Conservation (phyloP, 1,284 basidiomycete genomes). For the Flammula alnicola region DNA sequence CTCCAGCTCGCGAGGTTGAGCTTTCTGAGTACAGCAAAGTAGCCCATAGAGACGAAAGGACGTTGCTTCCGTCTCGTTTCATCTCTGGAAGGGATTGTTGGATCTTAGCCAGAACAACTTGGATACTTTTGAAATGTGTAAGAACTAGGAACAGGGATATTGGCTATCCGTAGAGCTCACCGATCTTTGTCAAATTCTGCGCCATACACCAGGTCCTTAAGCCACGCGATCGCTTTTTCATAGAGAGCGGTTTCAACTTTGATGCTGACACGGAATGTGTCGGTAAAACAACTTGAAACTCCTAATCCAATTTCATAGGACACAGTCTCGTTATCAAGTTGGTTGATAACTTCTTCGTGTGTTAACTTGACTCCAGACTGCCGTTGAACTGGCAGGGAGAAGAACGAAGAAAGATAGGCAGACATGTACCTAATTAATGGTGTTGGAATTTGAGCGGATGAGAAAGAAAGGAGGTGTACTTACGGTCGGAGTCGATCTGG, state of each 20-base stretch:
- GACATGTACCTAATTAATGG: constrained; percentile 63
- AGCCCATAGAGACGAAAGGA: constrained; percentile 77
- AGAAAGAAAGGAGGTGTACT: constrained; percentile 34
- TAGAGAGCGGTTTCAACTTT: constrained; percentile 87
- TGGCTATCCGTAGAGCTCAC: constrained; percentile 39
- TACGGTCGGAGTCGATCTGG: constrained; percentile 79
- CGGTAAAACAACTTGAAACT: constrained; percentile 72
- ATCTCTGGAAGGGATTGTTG: constrained; percentile 92
- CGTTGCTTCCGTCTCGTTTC: constrained; percentile 88
- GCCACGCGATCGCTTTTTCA: constrained; percentile 84
- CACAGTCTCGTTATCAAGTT: constrained; percentile 91
- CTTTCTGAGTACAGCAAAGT: constrained; percentile 72
- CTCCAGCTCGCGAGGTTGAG: constrained; percentile 77
- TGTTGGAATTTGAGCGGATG: constrained; percentile 8
- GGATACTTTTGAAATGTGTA: constrained; percentile 60
- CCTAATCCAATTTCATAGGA: constrained; percentile 83
- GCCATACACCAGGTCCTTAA: constrained; percentile 88
- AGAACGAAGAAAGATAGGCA: constrained; percentile 89
- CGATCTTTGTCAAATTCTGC: constrained; percentile 85
- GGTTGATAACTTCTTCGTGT: constrained; percentile 92
- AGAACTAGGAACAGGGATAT: neutral
- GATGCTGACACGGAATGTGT: constrained; percentile 79
- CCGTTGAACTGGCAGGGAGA: constrained; percentile 84
- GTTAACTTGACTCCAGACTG: constrained; percentile 71
- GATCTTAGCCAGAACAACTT: constrained; percentile 88